Evolutionary conservation across 2,329 filamentous ascomycete genomes (phyloP).

Genomic region (Colletotrichum sp.): DNA sequence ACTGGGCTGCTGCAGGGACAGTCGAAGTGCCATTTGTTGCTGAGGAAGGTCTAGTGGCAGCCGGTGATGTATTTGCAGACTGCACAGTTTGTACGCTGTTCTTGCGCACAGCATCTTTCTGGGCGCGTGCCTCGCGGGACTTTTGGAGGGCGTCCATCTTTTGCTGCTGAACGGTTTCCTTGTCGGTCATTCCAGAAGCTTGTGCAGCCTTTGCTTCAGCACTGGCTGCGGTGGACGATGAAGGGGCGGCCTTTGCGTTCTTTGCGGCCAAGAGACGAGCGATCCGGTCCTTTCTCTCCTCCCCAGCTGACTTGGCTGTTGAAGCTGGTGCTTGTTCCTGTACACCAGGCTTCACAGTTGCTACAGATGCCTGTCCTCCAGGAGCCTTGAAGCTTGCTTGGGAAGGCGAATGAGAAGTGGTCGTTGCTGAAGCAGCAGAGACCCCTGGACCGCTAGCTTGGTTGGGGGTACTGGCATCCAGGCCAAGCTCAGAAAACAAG

Average conservation of each 20-base stretch:
- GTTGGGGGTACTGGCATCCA: constrained; percentile 45
- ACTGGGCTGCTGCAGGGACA: neutral
- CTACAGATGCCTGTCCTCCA: neutral
- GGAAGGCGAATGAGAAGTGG: neutral
- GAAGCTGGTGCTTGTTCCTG: neutral
- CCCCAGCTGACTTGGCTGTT: constrained; percentile 39
- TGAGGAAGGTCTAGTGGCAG: neutral
- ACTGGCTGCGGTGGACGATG: constrained; percentile 1
- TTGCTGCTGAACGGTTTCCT: constrained; percentile 74
- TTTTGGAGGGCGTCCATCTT: constrained; percentile 79
- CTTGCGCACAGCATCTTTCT: constrained; percentile 31
- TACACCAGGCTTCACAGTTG: neutral
- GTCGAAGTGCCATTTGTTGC: neutral
- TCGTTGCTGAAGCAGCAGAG: neutral
- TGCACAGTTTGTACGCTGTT: neutral
- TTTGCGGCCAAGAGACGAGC: constrained; percentile 78
- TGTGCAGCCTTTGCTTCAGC: neutral
- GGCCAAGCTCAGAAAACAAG: constrained; percentile 72
- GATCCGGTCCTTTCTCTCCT: constrained; percentile 78
- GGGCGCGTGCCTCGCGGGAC: constrained; percentile 49
- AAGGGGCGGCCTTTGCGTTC: constrained; percentile 52
- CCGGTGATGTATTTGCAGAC: neutral
- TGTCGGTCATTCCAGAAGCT: constrained; percentile 58
- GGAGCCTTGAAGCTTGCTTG: neutral
- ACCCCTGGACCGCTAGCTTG: neutral